Base-by-base conservation (phyloP, 1,284 basidiomycete species). In the Anthracocystis setariae region DNA sequence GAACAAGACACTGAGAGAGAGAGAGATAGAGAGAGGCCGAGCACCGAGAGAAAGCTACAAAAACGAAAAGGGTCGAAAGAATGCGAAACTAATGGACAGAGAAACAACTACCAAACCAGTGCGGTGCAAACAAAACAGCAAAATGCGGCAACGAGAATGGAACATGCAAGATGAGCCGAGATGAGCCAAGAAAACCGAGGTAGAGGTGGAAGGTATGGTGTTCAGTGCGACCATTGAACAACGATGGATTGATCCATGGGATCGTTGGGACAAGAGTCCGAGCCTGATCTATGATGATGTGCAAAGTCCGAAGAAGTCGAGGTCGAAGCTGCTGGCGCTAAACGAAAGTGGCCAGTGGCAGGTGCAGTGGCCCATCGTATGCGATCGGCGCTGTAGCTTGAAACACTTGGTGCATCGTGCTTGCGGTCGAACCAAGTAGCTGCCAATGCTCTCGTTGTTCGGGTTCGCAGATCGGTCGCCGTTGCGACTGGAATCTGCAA, bases 141-240 rank as follows among this genome's bases (percentile, higher is more conserved):
- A 23, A 25, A n/a, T n/a, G 23, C 5, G 24, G n/a, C 5, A 15
- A 37, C 35, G 17, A 37, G n/a, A 15, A n/a, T 17, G 15, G 35
- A 9, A 17, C 17, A 17, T 37, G 35, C 35, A 9, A 15, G 13
- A 17, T 13, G 35, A 37, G n/a, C 12, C 5, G 15, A 37, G 17
- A 15, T 9, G 35, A 29, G 29, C 12, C 15, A 17, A 17, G 5
- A 37, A 15, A 17, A 37, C 20, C 48, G 24, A 49, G n/a, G 21
- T 8, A 29, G 17, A 21, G 8, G 8, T n/a, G 24, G n/a, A 25
- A 5, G 27, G 35, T 38, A 13, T n/a, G 38, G 15, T 21, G 44
- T 52, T 57, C 50, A 67, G 24, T 49, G 57, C 37, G 64, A 57
- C 64, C 64, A 67, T 40, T 67, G 64, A 32, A 67, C 58, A 9